Base-by-base conservation (phyloP, 306 rosid genomes). In the Sicyos edulis region DNA sequence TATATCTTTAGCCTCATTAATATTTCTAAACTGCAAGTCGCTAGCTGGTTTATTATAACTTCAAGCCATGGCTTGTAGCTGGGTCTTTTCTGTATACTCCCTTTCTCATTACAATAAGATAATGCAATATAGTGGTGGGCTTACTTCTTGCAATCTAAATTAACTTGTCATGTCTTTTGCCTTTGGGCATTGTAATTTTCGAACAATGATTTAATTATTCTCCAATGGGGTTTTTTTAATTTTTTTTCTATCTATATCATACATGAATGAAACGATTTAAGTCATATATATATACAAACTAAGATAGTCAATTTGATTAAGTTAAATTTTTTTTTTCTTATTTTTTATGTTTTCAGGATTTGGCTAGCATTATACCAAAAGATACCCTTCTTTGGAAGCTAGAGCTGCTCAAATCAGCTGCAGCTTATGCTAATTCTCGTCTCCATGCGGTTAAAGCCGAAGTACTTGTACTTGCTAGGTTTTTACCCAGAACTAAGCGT, bases 391-490 rank as follows among this genome's bases (percentile, higher is more conserved):
- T 87, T 40, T 93, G 99, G 99, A 95, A 91, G 86, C 83, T 91
- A 82, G 85, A 91, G 87, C 91, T 95, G 85, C 87, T 91, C 65
- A 86, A 86, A 76, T 86, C 92, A 77, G 96, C 92, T 74, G 89
- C 99, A 78, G 88, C 95, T 21, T 91, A 91, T 79, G 82, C 97
- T 56, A 93, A 89, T 81, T 93, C 99, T 5, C 97, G 95, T 74
- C 96, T 91, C 55, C 96, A 91, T 85, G 97, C 99, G 65, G 89
- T 93, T 69, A 86, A 83, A 85, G 97, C 96, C 16, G 96, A 93
- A 89, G 97, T 93, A 6, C 97, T 93, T 51, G 88, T 93, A 76
- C 85, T 93, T 69, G 90, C 99, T 62, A 93, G 99, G 99, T 93
- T 74, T 15, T 70, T 64, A 61, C 81, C 60, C 77, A 69, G 29